phyloP scores from a whole-genome alignment of 306 rosid species.

The Inga oerstediana region DNA sequence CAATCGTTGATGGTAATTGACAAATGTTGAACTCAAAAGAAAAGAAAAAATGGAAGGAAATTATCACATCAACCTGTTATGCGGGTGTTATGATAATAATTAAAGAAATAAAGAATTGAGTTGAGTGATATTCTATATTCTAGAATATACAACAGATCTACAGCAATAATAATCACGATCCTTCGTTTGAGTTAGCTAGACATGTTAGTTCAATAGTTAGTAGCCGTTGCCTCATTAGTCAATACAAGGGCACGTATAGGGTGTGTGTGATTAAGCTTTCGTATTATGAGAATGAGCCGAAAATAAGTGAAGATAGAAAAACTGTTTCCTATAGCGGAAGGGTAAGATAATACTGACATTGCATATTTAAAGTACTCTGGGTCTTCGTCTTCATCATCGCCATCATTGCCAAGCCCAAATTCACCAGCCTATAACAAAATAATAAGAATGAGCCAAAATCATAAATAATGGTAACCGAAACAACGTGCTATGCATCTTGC shows the following conservation, averaged over 20 bases:
- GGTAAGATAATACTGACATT: slow-evolving; percentile 49
- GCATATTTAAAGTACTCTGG: slow-evolving; percentile 48
- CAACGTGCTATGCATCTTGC: neutral
- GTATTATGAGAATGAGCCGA: neutral
- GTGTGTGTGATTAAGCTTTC: neutral
- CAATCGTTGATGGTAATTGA: neutral
- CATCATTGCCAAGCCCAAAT: slow-evolving; percentile 51
- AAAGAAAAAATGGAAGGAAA: neutral
- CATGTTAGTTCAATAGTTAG: neutral
- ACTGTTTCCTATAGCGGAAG: neutral
- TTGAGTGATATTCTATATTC: neutral
- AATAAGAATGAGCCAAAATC: slow-evolving; percentile 26
- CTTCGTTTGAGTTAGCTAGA: neutral
- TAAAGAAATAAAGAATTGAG: neutral
- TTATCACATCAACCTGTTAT: slow-evolving; percentile 11
- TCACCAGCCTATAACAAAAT: slow-evolving; percentile 55
- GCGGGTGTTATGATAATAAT: neutral
- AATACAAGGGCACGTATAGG: neutral
- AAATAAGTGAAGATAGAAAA: slow-evolving; percentile 12
- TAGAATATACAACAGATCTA: neutral
- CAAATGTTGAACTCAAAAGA: neutral
- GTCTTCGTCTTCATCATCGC: slow-evolving; percentile 56
- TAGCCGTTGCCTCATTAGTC: neutral
- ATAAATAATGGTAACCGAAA: neutral
- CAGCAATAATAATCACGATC: neutral